A percentile compares a stretch with the other conserved stretches of the same genome.
These are phyloP conservation scores for Posidonia oceanica DNA, from an alignment of 116 monocot species.

Conservation along the genomic window DNA sequence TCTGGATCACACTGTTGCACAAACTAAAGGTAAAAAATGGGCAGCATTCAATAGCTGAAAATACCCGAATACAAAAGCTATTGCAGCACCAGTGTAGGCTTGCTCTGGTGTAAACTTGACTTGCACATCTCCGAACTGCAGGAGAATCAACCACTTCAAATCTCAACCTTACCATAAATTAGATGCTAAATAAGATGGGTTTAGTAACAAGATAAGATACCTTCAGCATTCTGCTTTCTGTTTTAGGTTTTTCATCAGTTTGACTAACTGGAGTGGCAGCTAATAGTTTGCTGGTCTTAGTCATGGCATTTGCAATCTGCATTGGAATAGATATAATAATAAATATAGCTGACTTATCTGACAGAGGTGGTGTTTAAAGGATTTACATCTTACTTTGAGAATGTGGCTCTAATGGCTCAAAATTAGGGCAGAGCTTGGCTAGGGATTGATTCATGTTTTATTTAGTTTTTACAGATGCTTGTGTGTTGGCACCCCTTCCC, in stretches of 20 bases:
- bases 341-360: not conserved
- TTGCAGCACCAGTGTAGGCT: conserved; percentile 70
- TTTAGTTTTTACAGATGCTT: too few relatives aligned
- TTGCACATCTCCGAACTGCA: conserved; percentile 85
- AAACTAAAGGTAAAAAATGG: not conserved
- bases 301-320: conserved; percentile 80
- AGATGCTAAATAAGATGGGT: not conserved
- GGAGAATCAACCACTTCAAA: not conserved
- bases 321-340: not conserved
- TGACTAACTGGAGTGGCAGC: conserved; percentile 24
- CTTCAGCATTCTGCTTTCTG: conserved; percentile 51
- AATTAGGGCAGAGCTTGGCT: too few relatives aligned
- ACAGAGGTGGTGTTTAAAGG: not conserved
- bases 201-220: conserved; percentile 14
- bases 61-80: conserved; percentile 78
- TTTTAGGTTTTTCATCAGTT: conserved; percentile 30
- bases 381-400: too few relatives aligned
- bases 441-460: too few relatives aligned
- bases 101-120: conserved; percentile 65
- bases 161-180: not conserved
- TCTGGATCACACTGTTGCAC: not conserved
- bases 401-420: too few relatives aligned
- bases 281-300: conserved; percentile 49
- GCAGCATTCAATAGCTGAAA: not conserved
- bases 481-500: too few relatives aligned